A percentile compares a stretch with the other conserved stretches of the same genome.
phyloP scores from a whole-genome alignment of 495 filamentous ascomycete species.

The Darksidea phi region DNA sequence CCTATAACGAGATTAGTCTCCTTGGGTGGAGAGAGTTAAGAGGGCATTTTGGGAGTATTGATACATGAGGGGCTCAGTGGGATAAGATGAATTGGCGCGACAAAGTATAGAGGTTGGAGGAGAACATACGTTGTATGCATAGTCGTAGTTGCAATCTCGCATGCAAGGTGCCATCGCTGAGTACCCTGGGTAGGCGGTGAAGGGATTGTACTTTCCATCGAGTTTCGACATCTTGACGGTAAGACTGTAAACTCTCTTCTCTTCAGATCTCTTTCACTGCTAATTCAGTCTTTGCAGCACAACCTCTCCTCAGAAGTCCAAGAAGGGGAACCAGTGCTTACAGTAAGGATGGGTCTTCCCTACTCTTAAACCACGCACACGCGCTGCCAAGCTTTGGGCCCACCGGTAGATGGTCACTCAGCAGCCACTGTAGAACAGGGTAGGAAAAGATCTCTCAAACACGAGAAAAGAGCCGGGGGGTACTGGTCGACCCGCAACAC shows the following conservation, averaged over 20 bases:
- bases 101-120: neutral
- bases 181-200: conserved; percentile 6
- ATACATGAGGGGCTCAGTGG: neutral
- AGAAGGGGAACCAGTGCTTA: no score
- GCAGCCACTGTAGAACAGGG: neutral
- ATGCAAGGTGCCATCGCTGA: conserved; percentile 19
- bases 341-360: no score
- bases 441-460: conserved; percentile 4
- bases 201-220: conserved; percentile 3
- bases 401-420: conserved; percentile 4
- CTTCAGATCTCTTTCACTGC: neutral
- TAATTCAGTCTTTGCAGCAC: neutral
- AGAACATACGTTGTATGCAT: conserved; percentile 16
- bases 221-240: conserved; percentile 11
- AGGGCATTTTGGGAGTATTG: neutral
- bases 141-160: conserved; percentile 7
- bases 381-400: neutral
- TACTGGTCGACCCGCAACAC: neutral
- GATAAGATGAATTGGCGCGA: neutral
- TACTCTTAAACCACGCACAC: no score
- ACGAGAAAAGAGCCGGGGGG: conserved; percentile 1
- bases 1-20: conserved; percentile 2
- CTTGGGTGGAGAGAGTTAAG: no score
- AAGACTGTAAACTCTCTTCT: neutral
- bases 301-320: no score